Evolutionary conservation across 805 yeast genomes (phyloP), one percentile per base, ranked within the genome.

Genomic region (Lipomyces yamadae): DNA sequence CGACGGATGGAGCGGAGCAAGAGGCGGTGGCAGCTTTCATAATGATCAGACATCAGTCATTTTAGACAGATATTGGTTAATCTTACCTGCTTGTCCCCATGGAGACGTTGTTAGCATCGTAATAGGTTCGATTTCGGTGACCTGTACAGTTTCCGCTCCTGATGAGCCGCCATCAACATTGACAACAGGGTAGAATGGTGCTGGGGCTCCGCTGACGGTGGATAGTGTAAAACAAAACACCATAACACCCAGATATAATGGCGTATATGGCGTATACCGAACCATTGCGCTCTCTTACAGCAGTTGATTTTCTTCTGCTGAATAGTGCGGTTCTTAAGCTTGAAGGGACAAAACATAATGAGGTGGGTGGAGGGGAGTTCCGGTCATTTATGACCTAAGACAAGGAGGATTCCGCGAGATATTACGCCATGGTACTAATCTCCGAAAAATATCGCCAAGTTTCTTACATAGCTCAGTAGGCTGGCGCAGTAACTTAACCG

Each of bases 141-240:
- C 62, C 4, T 61, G 58, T 11, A 58, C 58, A 4, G 59, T 10
- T 5, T 48, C 62, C 8, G 37, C 63, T 3, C 33, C 48, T n/a
- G 61, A 32, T 3, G 29, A 48, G 5, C 64, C 67, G 5, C 70
- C 70, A 45, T 61, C 67, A 24, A 66, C 63, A 57, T 61, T 58
- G 15, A 66, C 67, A 15, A 63, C 59, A 35, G 70, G 67, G 60
- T 66, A 66, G 18, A 62, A 52, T 3, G 57, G 24, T 3, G 62
- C 18, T 33, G 24, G 15, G 32, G 62, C 33, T 11, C 60, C 60
- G 7, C n/a, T 29, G 34, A 52, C 55, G 55, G 34, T 4, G 7
- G 33, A 11, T 29, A 52, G 11, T 13, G 34, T 8, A 34, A 32
- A n/a, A 24, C 6, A 32, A 52, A 52, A 33, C n/a, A 52, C 55